Percentiles rank a stretch among this genome's conserved stretches.
Evolutionary conservation across 2,329 filamentous ascomycete genomes (phyloP).

Genomic region (Hypoxylon sp.): DNA sequence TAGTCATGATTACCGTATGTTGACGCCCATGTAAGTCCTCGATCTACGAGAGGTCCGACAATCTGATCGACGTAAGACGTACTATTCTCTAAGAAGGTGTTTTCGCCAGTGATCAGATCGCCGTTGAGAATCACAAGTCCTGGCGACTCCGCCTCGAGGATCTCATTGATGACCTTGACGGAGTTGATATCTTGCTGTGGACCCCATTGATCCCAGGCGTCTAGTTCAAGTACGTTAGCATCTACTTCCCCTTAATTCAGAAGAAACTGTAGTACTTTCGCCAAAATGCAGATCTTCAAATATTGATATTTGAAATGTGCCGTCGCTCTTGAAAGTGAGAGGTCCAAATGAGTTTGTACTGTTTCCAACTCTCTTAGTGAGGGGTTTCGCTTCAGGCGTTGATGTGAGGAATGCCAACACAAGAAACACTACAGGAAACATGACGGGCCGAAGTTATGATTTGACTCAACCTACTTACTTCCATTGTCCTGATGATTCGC

Average conservation of each 20-base stretch:
- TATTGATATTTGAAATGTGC: constrained; percentile 69
- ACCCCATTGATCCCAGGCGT: constrained; percentile 63
- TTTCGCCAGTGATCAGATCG: constrained; percentile 79
- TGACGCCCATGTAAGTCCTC: constrained; percentile 72
- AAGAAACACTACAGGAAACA: constrained; percentile 22
- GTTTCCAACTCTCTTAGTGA: constrained; percentile 43
- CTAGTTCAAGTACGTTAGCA: constrained; percentile 47
- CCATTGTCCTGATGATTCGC: neutral
- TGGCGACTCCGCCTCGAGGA: constrained; percentile 70
- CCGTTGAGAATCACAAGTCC: constrained; percentile 78
- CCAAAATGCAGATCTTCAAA: constrained; percentile 81
- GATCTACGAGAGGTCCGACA: constrained; percentile 69
- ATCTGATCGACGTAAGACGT: constrained; percentile 72
- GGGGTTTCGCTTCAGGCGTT: constrained; percentile 32
- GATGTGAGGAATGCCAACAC: constrained; percentile 28
- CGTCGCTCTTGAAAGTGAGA: constrained; percentile 59
- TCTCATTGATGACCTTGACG: constrained; percentile 67
- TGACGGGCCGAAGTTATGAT: constrained; percentile 14
- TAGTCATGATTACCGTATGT: constrained; percentile 81
- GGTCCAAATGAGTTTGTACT: constrained; percentile 44
- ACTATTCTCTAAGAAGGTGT: constrained; percentile 68
- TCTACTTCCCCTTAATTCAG: neutral
- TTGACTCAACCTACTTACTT: constrained; percentile 45
- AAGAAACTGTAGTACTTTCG: constrained; percentile 66
- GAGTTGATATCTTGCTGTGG: constrained; percentile 70